Evolutionary conservation across 2,329 filamentous ascomycete genomes (phyloP), one percentile per base, ranked within the genome.

Genomic region (Tolypocladium tundrense): DNA sequence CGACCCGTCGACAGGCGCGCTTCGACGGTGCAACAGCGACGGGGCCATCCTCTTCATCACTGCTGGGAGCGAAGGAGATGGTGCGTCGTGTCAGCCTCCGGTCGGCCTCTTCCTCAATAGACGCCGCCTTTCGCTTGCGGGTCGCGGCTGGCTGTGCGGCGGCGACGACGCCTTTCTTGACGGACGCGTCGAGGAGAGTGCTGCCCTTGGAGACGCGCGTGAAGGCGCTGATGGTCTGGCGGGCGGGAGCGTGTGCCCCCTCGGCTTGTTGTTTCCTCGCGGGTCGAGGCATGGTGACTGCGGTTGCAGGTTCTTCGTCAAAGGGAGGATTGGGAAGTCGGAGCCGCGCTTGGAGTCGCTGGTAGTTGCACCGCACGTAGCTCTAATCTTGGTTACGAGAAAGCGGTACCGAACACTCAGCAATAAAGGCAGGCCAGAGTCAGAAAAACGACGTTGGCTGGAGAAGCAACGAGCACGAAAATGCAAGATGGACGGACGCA

Each of bases 171-270:
- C 66, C 65, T 60, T 75, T 74, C 62, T 77, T 76, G 40, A 65
- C 50, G 10, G 70, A 63, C n/a, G 58, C 45, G 50, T 67, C 66
- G 19, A 60, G 59, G 24, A 65, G 61, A 21, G 60, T 58, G 24
- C 69, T 63, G 27, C 66, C 65, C 68, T 82, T 82, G 40, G 78
- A 79, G 53, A 81, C 68, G 56, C 77, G 78, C 52, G 74, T 64
- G 64, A 80, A 81, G 65, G 62, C 72, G 69, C 66, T 71, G 57
- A 81, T 79, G 61, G 67, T 60, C 31, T 68, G 68, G 42, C 56
- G 11, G 27, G 43, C 31, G n/a, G 39, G 33, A 51, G 57, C 52
- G 54, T 60, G 57, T 1, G 62, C 55, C 31, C 59, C 52, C 33
- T 53, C 59, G 11, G 56, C 60, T 51, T 60, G 63, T 50, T 61